Percentiles rank a stretch among this genome's conserved stretches.
Conservation (phyloP, 768 basidiomycete genomes). For the Phaeotremella fagi region DNA sequence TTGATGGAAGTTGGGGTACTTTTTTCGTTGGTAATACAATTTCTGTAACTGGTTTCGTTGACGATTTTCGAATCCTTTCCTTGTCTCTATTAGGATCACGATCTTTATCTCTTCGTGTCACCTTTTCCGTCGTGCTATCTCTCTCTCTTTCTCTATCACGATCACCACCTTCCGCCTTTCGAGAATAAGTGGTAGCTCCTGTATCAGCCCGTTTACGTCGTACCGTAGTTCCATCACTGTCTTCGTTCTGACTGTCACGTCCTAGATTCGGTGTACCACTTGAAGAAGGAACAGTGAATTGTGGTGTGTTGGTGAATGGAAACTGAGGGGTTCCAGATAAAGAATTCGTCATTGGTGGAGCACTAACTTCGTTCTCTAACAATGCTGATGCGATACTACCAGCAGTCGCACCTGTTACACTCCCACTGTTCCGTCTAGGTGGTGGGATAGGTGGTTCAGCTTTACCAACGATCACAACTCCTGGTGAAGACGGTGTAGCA, state of each 20-base stretch:
- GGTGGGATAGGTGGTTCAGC: background rate
- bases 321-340: background rate
- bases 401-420: background rate
- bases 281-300: background rate
- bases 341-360: too few species aligned
- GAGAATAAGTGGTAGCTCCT: background rate
- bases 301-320: background rate
- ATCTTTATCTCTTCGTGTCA: background rate
- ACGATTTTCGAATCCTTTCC: background rate
- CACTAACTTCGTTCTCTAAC: too few species aligned
- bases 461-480: background rate
- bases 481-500: background rate
- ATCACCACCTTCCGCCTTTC: background rate
- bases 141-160: slow-evolving; percentile 10
- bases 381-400: background rate
- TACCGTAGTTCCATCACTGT: background rate
- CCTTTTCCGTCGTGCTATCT: slow-evolving; percentile 7
- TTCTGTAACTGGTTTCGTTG: slow-evolving; percentile 8
- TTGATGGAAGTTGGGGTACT: background rate
- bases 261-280: background rate
- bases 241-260: background rate
- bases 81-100: slow-evolving; percentile 1
- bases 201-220: background rate
- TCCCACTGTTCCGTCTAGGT: background rate
- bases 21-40: background rate